Percentiles rank a stretch among this genome's conserved stretches.
Conservation (phyloP, 2,329 filamentous ascomycete genomes). For the Nemania sp. region DNA sequence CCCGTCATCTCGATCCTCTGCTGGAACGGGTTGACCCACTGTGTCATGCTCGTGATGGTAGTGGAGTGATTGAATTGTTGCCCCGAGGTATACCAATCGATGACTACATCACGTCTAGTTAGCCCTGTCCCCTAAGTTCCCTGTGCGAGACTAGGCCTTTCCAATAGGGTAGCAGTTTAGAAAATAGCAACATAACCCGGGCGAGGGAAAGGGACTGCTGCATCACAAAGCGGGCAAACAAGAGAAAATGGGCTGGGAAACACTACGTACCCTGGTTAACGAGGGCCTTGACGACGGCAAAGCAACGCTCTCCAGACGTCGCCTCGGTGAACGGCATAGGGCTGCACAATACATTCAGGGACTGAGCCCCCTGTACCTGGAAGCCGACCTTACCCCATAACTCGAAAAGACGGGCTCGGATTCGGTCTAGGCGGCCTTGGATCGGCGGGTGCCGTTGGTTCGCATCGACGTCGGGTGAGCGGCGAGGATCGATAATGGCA, state of each 20-base stretch:
- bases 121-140: background rate
- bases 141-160: background rate
- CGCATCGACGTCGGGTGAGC: constrained; percentile 6
- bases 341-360: constrained; percentile 20
- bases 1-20: constrained; percentile 47
- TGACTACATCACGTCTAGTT: constrained; percentile 24
- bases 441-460: constrained; percentile 31
- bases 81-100: constrained; percentile 27
- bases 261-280: constrained; percentile 28
- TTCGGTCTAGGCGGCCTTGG: constrained; percentile 25
- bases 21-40: constrained; percentile 46
- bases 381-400: constrained; percentile 35
- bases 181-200: background rate
- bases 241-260: background rate
- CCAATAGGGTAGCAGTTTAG: background rate
- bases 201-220: background rate
- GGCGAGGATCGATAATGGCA: constrained; percentile 46
- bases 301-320: constrained; percentile 48
- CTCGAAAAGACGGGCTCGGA: constrained; percentile 25
- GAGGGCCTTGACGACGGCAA: constrained; percentile 43
- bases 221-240: background rate
- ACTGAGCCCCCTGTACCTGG: background rate
- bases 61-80: background rate
- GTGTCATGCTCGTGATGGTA: constrained; percentile 36
- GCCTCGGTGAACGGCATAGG: constrained; percentile 44